These are phyloP conservation scores for Hypocrella siamensis DNA, from an alignment of 2,329 filamentous ascomycete species.

Conservation along the genomic window DNA sequence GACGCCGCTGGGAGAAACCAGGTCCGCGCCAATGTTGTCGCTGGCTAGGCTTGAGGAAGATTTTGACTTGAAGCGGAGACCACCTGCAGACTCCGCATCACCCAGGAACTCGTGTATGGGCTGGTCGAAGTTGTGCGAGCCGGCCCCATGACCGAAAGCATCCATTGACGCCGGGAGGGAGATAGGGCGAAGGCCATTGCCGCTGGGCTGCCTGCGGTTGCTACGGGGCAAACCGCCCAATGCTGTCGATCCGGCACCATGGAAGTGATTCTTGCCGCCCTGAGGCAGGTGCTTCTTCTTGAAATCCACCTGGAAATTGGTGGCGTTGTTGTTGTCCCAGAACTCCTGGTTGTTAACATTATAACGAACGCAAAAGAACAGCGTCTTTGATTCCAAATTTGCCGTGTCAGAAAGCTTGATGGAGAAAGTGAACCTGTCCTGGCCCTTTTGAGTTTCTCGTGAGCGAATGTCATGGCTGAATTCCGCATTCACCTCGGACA, in stretches of 20 bases:
- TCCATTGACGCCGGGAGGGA: slow-evolving; percentile 46
- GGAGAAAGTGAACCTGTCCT: slow-evolving; percentile 84
- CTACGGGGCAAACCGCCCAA: slow-evolving; percentile 49
- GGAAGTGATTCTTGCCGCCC: slow-evolving; percentile 38
- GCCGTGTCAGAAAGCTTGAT: slow-evolving; percentile 86
- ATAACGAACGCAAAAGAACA: slow-evolving; percentile 87
- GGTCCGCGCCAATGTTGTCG: slow-evolving; percentile 38
- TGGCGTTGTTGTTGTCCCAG: slow-evolving; percentile 84
- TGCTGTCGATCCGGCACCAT: slow-evolving; percentile 34
- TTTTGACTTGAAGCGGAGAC: slow-evolving; percentile 57
- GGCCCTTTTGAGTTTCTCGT: slow-evolving; percentile 47
- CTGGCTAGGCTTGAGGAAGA: slow-evolving; percentile 47
- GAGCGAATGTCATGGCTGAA: slow-evolving; percentile 65
- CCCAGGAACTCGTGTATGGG: slow-evolving; percentile 47
- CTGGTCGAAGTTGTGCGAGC: slow-evolving; percentile 39
- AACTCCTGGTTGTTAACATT: slow-evolving; percentile 68
- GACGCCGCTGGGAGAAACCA: slow-evolving; percentile 44
- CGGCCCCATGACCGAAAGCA: slow-evolving; percentile 52
- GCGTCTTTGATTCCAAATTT: slow-evolving; percentile 80
- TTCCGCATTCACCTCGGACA: slow-evolving; percentile 84
- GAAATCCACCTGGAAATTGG: slow-evolving; percentile 94
- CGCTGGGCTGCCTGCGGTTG: slow-evolving; percentile 33
- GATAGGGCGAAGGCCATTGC: slow-evolving; percentile 28
- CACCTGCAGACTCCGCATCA: slow-evolving; percentile 35
- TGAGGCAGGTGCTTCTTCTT: slow-evolving; percentile 56